phyloP scores from a whole-genome alignment of 2,329 filamentous ascomycete species.

The Diaporthe vaccinii region DNA sequence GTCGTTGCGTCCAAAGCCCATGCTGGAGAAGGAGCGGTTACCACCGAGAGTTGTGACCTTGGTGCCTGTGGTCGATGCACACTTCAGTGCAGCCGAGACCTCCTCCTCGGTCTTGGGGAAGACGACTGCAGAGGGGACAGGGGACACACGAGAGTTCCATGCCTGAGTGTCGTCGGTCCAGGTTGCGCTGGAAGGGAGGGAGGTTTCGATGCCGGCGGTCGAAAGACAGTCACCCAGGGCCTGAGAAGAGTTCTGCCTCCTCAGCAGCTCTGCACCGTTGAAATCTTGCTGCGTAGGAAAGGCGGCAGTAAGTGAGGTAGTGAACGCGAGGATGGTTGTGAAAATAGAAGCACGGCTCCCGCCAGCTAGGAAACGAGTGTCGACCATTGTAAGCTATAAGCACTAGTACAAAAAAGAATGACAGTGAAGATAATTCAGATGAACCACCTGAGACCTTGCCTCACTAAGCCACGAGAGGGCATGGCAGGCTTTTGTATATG shows the following conservation, averaged over 20 bases:
- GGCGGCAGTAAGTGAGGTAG: background rate
- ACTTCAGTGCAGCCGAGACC: slow-evolving; percentile 13
- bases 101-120: slow-evolving; percentile 30
- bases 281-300: background rate
- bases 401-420: slow-evolving; percentile 12
- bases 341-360: slow-evolving; percentile 30
- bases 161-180: slow-evolving; percentile 26
- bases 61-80: slow-evolving; percentile 9
- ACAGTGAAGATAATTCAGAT: background rate
- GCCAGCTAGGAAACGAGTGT: slow-evolving; percentile 31
- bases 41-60: slow-evolving; percentile 35
- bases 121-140: slow-evolving; percentile 22
- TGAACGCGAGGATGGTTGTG: slow-evolving; percentile 23
- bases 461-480: background rate
- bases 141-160: slow-evolving; percentile 32
- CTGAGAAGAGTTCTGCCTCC: background rate
- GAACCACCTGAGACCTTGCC: rapidly evolving
- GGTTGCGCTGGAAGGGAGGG: slow-evolving; percentile 13
- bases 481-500: background rate
- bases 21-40: slow-evolving; percentile 36
- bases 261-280: background rate
- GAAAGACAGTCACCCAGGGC: slow-evolving; percentile 12
- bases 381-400: slow-evolving; percentile 25
- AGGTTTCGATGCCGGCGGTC: slow-evolving; percentile 22
- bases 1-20: slow-evolving; percentile 34